phyloP scores from a whole-genome alignment of 2,329 filamentous ascomycete species.

The Byssoonygena ceratinophila region DNA sequence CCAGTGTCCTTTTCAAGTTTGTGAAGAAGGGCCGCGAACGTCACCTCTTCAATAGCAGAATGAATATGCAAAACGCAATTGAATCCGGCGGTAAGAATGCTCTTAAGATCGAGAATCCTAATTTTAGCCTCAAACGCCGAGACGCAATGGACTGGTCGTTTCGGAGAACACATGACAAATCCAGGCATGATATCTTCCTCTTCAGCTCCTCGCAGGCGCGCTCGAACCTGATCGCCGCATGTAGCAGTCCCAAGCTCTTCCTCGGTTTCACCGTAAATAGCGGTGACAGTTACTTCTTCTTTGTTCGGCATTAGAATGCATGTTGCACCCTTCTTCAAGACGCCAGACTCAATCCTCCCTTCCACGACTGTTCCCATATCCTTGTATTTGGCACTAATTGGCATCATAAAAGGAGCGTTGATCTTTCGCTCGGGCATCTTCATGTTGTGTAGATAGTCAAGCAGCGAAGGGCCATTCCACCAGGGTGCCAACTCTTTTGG shows the following conservation, averaged over 20 bases:
- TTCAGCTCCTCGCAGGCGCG: conserved; percentile 87
- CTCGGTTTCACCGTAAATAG: conserved; percentile 90
- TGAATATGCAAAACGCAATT: conserved; percentile 98
- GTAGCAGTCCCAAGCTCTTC: conserved; percentile 74
- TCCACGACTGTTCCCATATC: conserved; percentile 97
- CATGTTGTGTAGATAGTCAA: conserved; percentile 95
- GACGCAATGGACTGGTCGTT: conserved; percentile 86
- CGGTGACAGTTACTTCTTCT: conserved; percentile 66
- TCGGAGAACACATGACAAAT: conserved; percentile 91
- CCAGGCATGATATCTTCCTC: conserved; percentile 94
- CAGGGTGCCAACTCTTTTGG: conserved; percentile 66
- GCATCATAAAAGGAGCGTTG: conserved; percentile 99
- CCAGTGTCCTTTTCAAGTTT: conserved; percentile 91
- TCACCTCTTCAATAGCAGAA: conserved; percentile 94
- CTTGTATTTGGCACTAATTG: conserved; percentile 86
- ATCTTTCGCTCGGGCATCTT: conserved; percentile 86
- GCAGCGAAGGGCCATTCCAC: conserved; percentile 79
- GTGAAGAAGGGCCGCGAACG: conserved; percentile 76
- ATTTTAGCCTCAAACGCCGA: conserved; percentile 90
- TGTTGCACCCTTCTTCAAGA: conserved; percentile 77
- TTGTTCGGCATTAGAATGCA: conserved; percentile 95
- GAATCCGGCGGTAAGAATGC: conserved; percentile 85
- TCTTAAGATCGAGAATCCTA: conserved; percentile 86
- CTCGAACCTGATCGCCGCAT: conserved; percentile 87
- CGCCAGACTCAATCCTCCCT: conserved; percentile 90